phyloP scores from a whole-genome alignment of 768 basidiomycete genomes.

The Trametes cingulata region DNA sequence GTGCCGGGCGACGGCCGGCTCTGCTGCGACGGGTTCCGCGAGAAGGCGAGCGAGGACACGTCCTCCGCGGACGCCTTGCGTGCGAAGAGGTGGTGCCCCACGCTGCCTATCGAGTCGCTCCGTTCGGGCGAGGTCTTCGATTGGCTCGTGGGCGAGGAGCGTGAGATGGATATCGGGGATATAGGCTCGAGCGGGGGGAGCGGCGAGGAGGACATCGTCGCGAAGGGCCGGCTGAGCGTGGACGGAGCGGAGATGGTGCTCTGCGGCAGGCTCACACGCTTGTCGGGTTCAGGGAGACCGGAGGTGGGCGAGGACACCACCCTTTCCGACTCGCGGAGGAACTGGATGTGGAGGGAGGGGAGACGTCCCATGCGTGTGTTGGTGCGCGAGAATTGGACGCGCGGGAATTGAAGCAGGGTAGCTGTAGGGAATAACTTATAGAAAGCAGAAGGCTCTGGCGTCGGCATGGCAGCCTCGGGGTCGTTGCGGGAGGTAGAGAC shows the following conservation, averaged over 20 bases:
- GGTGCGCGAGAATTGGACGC: conserved; percentile 1
- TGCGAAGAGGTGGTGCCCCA: conserved; percentile 15
- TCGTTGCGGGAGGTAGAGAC: background rate
- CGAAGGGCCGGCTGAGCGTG: conserved; percentile 16
- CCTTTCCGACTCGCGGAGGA: conserved; percentile 13
- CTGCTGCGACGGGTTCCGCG: conserved; percentile 15
- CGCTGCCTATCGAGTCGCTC: conserved; percentile 4
- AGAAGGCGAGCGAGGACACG: background rate
- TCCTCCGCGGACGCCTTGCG: conserved; percentile 15
- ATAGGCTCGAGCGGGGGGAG: conserved; percentile 3
- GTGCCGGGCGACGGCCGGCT: background rate
- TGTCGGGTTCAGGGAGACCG: background rate
- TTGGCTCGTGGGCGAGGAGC: background rate
- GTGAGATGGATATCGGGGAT: background rate
- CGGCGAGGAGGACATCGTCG: conserved; percentile 6
- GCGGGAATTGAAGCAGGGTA: background rate
- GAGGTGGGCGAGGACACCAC: conserved; percentile 9
- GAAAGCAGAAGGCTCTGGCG: conserved; percentile 1
- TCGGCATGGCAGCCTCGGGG: background rate
- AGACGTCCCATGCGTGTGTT: conserved; percentile 11
- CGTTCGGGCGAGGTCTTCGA: background rate
- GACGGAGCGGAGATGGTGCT: conserved; percentile 6
- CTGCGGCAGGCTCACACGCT: background rate
- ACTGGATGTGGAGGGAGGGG: conserved; percentile 16
- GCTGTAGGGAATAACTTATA: background rate